Base-by-base conservation (phyloP, 306 rosid species). In the Echinosophora koreensis region DNA sequence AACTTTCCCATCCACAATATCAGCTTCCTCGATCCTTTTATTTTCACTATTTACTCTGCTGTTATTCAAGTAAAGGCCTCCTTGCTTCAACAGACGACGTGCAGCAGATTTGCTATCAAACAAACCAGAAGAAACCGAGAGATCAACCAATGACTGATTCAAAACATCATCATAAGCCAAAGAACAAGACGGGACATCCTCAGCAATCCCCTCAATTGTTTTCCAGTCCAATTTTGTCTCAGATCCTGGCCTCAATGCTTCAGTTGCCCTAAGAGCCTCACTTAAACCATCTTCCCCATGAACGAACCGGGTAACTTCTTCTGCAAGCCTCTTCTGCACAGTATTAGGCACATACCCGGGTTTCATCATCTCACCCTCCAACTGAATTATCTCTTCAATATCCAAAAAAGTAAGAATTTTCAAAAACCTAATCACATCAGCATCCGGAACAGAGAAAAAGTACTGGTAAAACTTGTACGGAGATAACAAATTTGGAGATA, bases 401-500 rank as follows among this genome's bases (percentile, higher is more conserved):
- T 92, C 97, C 82, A 92, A 22, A 77, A 92, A 95, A 0, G 97
- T 95, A 14, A 95, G 87, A 51, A 89, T 87, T 78, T 78, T 95
- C 79, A 95, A 47, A 56, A 92, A 95, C 82, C 93, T 89, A 64
- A 89, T 87, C 42, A 95, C 97, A 69, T 95, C 98, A 2, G 77
- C 86, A 83, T 95, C 98, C 0, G 98, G 84, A 30, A 95, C 97
- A 0, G 88, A 84, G 87, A 90, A 89, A 84, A 95, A 95, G 54
- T 90, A 90, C 90, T 95, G 98, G 66, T 89, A 95, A 46, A 95
- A 95, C 82, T 90, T 95, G 76, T 89, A 95, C 0, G 98, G 97
- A 5, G 98, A 95, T 39, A 95, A 68, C 71, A 89, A 54, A 0
- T 69, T 38, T 0, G 97, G 86, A 1, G 96, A 86, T 52, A 92